Percentiles rank a stretch among this genome's conserved stretches.
Conservation (phyloP, 805 yeast genomes). For the Teunomyces tritomae region DNA sequence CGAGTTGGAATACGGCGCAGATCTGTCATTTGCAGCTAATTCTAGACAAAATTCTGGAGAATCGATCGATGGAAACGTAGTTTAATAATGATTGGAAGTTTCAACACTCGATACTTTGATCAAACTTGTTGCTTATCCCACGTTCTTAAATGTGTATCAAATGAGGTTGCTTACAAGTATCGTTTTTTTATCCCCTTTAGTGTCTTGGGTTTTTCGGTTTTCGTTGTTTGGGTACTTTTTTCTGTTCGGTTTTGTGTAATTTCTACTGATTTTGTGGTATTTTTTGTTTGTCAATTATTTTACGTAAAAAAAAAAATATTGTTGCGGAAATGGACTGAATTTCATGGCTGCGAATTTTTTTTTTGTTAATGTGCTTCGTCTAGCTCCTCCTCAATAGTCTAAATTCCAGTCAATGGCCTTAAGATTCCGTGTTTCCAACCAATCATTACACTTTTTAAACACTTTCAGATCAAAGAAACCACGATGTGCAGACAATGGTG, state of each 20-base stretch:
- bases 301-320: neutral
- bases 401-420: constrained; percentile 66
- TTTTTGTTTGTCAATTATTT: neutral
- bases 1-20: neutral
- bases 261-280: neutral
- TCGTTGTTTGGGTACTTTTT: neutral
- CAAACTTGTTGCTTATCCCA: no score
- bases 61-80: neutral
- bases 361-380: neutral
- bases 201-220: constrained; percentile 1
- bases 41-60: neutral
- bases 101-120: no score
- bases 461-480: constrained; percentile 78
- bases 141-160: no score
- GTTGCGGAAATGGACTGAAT: neutral
- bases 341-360: neutral
- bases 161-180: neutral
- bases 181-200: neutral
- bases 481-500: constrained; percentile 86
- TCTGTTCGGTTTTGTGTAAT: neutral
- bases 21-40: constrained; percentile 3
- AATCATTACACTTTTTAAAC: constrained; percentile 71
- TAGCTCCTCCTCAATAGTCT: neutral
- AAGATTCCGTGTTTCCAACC: constrained; percentile 51
- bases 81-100: no score